Evolutionary conservation across 2,329 filamentous ascomycete genomes (phyloP).

Genomic region (Aspergillus alliaceus): DNA sequence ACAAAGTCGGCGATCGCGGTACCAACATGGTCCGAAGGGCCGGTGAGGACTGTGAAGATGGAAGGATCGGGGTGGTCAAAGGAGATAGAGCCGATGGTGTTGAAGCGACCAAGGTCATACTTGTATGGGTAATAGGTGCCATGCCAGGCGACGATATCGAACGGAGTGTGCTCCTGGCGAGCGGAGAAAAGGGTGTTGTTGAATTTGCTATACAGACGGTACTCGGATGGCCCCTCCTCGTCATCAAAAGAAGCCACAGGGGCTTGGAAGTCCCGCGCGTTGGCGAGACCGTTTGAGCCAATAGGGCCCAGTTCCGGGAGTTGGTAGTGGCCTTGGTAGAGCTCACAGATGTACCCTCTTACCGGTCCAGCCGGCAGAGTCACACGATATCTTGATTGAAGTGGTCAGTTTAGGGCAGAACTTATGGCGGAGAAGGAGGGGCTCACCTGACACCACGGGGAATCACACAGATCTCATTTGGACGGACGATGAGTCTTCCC

Average conservation of each 20-base stretch:
- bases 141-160: conserved; percentile 79
- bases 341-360: conserved; percentile 72
- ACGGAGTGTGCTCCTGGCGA: conserved; percentile 68
- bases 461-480: conserved; percentile 75
- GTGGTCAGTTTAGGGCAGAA: neutral
- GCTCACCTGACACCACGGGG: conserved; percentile 65
- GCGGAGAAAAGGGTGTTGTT: conserved; percentile 67
- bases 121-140: conserved; percentile 80
- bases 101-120: conserved; percentile 77
- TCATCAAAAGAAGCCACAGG: conserved; percentile 70
- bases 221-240: conserved; percentile 50
- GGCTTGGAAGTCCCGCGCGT: conserved; percentile 72
- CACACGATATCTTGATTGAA: conserved; percentile 59
- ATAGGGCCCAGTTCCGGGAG: conserved; percentile 73
- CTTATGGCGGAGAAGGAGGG: neutral
- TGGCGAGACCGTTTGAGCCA: conserved; percentile 72
- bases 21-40: conserved; percentile 56
- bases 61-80: conserved; percentile 77
- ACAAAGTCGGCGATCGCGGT: conserved; percentile 67
- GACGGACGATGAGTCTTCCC: conserved; percentile 71
- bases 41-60: conserved; percentile 70
- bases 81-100: conserved; percentile 69
- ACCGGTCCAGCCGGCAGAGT: conserved; percentile 61
- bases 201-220: conserved; percentile 64
- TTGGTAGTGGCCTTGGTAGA: conserved; percentile 70